A percentile compares a stretch with the other conserved stretches of the same genome.
Evolutionary conservation across 2,329 filamentous ascomycete genomes (phyloP).

Genomic region (Stagonosporopsis rhizophila): DNA sequence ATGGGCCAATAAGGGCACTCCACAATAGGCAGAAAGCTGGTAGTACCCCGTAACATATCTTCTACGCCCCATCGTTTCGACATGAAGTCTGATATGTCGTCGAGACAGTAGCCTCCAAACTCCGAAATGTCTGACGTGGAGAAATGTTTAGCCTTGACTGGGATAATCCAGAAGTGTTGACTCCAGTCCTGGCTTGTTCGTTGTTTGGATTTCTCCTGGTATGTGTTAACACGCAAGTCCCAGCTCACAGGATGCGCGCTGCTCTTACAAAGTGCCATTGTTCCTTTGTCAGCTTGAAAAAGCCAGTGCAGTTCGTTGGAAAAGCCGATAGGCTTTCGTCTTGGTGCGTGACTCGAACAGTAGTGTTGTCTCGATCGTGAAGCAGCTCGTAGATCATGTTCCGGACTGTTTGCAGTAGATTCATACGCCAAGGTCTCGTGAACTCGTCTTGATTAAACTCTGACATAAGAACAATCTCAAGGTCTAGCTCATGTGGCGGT

Average conservation of each 20-base stretch:
- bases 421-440: neutral
- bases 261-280: conserved; percentile 31
- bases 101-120: conserved; percentile 2
- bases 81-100: neutral
- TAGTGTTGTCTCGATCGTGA: conserved; percentile 20
- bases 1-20: conserved; percentile 3
- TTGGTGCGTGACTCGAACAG: conserved; percentile 28
- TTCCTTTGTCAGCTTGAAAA: conserved; percentile 26
- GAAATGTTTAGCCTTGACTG: neutral
- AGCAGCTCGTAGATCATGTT: conserved; percentile 27
- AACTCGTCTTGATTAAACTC: neutral
- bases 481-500: conserved; percentile 6
- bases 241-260: no score
- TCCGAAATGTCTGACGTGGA: neutral
- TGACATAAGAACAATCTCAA: conserved; percentile 35
- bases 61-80: conserved; percentile 2
- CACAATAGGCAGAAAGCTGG: neutral
- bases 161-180: conserved; percentile 6
- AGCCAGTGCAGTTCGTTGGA: conserved; percentile 22
- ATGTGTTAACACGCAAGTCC: neutral
- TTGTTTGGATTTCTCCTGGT: conserved; percentile 8
- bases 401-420: conserved; percentile 28
- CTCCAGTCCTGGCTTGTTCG: conserved; percentile 1
- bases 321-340: conserved; percentile 25
- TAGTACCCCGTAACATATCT: neutral